phyloP scores from a whole-genome alignment of 371 early-diverging fungal species.

The Haplosporangium sp. region DNA sequence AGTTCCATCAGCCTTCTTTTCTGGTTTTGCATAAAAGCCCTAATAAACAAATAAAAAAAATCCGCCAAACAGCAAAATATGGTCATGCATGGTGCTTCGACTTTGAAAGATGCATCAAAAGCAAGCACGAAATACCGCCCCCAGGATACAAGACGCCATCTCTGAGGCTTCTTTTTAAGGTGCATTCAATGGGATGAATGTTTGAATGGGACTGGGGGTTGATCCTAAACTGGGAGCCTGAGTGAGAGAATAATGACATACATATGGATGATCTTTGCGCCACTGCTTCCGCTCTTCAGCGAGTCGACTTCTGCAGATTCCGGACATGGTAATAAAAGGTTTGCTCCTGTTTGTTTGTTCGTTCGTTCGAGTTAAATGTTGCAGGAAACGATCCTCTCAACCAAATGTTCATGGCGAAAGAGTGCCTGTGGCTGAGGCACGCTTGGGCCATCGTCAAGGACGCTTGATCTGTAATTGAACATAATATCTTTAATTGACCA shows the following conservation, averaged over 20 bases:
- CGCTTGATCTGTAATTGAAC: too few species aligned
- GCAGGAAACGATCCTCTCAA: neutral
- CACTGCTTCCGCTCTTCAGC: constrained; percentile 97
- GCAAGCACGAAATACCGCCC: neutral
- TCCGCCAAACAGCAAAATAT: neutral
- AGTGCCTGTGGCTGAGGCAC: too few species aligned
- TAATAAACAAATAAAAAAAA: constrained; percentile 28
- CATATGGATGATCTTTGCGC: constrained; percentile 96
- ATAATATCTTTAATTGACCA: too few species aligned
- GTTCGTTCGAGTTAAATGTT: neutral
- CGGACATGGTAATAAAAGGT: constrained; percentile 57
- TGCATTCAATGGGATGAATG: neutral
- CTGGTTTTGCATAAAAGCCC: constrained; percentile 91
- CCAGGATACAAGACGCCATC: too few species aligned
- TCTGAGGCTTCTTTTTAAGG: too few species aligned
- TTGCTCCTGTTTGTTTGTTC: neutral
- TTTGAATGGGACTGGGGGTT: neutral
- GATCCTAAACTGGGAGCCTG: too few species aligned
- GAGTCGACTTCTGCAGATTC: constrained; percentile 82
- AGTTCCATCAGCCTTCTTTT: constrained; percentile 83
- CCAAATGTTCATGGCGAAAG: too few species aligned
- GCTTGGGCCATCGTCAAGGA: too few species aligned
- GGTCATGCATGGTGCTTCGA: neutral
- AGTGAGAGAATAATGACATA: constrained; percentile 48
- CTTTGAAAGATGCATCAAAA: neutral